Evolutionary conservation across 495 filamentous ascomycete genomes (phyloP).

Genomic region (Filosporella fistucella): DNA sequence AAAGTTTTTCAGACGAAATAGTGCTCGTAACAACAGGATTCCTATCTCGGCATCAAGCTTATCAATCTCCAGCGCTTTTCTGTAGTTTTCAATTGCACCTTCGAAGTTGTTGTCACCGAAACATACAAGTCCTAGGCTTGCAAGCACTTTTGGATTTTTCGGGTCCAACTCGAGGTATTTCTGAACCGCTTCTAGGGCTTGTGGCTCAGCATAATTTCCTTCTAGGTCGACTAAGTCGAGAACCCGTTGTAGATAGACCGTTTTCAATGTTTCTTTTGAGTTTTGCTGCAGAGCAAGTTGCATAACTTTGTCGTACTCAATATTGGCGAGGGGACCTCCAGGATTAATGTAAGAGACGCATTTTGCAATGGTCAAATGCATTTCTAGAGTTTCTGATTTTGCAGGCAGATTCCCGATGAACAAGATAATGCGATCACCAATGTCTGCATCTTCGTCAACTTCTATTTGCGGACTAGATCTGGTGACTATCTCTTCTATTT

Average conservation of each 20-base stretch:
- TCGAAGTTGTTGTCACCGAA: background rate
- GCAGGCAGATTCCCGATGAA: conserved; percentile 9
- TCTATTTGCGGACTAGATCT: no score
- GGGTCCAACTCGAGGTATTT: conserved; percentile 8
- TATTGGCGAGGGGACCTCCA: background rate
- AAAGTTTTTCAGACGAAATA: conserved; percentile 12
- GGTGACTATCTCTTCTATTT: no score
- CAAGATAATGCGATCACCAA: conserved; percentile 5
- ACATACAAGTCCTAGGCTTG: conserved; percentile 6
- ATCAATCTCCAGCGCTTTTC: conserved; percentile 7
- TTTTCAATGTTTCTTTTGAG: conserved; percentile 1
- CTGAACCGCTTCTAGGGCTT: conserved; percentile 9
- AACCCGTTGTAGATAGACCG: conserved; percentile 6
- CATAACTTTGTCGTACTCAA: conserved; percentile 11
- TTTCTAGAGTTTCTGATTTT: conserved; percentile 6
- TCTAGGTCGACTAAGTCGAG: background rate
- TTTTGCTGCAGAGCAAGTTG: conserved; percentile 8
- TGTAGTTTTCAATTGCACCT: conserved; percentile 5
- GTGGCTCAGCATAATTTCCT: background rate
- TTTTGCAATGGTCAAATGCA: conserved; percentile 13
- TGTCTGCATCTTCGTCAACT: background rate
- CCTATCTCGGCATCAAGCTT: conserved; percentile 6
- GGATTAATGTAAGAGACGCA: background rate
- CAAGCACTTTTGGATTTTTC: conserved; percentile 10
- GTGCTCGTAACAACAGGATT: conserved; percentile 5